Evolutionary conservation across 805 yeast genomes (phyloP).

Genomic region (Isabelozyma rhagii): DNA sequence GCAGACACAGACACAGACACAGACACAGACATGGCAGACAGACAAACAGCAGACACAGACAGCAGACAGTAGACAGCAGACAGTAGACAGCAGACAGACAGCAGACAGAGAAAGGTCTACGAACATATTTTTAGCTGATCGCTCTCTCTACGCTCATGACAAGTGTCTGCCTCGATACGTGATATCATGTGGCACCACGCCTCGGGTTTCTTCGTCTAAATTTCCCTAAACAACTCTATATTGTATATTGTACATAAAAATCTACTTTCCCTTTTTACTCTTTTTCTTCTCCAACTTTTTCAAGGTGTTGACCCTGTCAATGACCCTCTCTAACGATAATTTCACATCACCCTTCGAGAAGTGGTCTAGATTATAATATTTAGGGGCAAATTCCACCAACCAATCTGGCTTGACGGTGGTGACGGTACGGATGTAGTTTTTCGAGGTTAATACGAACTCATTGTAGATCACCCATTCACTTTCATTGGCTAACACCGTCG

Average conservation of each 20-base stretch:
- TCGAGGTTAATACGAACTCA: constrained; percentile 90
- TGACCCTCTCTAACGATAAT: constrained; percentile 62
- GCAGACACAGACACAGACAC: neutral
- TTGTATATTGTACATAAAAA: neutral
- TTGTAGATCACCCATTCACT: constrained; percentile 93
- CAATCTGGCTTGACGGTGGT: constrained; percentile 90
- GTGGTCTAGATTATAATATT: constrained; percentile 59
- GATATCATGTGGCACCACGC: neutral
- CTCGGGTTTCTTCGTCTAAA: neutral
- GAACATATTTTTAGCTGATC: too few relatives aligned
- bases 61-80: neutral
- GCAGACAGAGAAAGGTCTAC: too few relatives aligned
- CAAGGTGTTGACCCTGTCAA: constrained; percentile 44
- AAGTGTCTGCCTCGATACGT: neutral
- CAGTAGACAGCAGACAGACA: neutral
- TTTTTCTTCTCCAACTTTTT: constrained; percentile 23
- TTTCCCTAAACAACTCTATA: neutral
- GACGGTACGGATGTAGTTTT: constrained; percentile 92
- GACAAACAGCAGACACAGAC: neutral
- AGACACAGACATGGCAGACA: neutral
- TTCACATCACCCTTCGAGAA: constrained; percentile 71
- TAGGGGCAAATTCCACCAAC: constrained; percentile 79
- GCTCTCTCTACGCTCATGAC: neutral
- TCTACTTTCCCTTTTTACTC: constrained; percentile 2
- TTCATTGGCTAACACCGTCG: constrained; percentile 83